These are phyloP conservation scores for Cercophora newfieldiana DNA, from an alignment of 495 filamentous ascomycete species.

Conservation along the genomic window DNA sequence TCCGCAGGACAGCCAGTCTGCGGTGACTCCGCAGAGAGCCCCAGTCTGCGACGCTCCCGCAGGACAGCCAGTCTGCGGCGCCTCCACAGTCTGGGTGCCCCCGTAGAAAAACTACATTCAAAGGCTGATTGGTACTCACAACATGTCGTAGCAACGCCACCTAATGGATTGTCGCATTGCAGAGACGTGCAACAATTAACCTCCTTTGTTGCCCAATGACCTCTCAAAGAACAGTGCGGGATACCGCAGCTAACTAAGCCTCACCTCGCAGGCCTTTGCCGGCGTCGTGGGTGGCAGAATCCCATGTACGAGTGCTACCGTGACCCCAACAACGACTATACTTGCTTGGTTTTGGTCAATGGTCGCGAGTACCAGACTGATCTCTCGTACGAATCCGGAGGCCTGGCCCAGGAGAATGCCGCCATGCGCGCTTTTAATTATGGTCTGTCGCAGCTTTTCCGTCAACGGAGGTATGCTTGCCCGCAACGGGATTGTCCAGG, in stretches of 20 bases:
- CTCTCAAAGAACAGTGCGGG: too few species aligned
- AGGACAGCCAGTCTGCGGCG: neutral
- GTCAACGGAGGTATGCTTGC: conserved; percentile 91
- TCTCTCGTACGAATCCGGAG: conserved; percentile 71
- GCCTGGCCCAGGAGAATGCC: conserved; percentile 86
- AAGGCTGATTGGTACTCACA: too few species aligned
- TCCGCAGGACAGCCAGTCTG: neutral
- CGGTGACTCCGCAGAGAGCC: neutral
- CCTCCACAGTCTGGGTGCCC: too few species aligned
- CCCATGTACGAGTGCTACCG: conserved; percentile 83
- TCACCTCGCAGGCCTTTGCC: conserved; percentile 80
- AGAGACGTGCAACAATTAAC: too few species aligned
- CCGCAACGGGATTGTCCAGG: conserved; percentile 82
- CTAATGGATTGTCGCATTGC: too few species aligned
- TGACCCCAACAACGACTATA: conserved; percentile 64
- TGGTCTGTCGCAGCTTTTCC: conserved; percentile 97
- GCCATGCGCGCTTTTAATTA: conserved; percentile 96
- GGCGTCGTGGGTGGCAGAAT: conserved; percentile 91
- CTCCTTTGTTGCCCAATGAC: too few species aligned
- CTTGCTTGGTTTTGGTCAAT: conserved; percentile 92
- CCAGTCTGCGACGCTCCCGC: neutral
- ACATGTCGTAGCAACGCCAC: too few species aligned
- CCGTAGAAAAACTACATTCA: too few species aligned
- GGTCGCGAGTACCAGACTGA: conserved; percentile 95
- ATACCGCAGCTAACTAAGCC: conserved; percentile 40